phyloP scores from a whole-genome alignment of 768 basidiomycete genomes.

The Boletus sp. region DNA sequence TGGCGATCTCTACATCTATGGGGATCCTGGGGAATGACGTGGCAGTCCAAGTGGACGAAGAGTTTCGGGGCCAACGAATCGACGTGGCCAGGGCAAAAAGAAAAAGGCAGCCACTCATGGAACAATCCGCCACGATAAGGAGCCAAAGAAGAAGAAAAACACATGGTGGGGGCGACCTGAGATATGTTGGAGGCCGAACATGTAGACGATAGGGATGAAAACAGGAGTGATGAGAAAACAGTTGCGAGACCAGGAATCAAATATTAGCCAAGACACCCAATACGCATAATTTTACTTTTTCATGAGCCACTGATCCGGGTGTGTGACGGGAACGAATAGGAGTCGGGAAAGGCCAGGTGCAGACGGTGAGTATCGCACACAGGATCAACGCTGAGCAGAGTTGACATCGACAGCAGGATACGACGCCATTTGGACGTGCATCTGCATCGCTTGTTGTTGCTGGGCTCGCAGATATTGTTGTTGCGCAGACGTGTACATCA shows the following conservation, averaged over 20 bases:
- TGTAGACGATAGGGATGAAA: conserved; percentile 7
- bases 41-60: conserved; percentile 8
- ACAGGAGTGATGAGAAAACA: conserved; percentile 10
- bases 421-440: conserved; percentile 25
- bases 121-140: conserved; percentile 8
- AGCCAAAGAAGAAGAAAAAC: background rate
- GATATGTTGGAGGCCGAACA: conserved; percentile 34
- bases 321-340: background rate
- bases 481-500: conserved; percentile 36
- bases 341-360: background rate
- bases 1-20: conserved; percentile 19
- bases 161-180: conserved; percentile 21
- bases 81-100: conserved; percentile 2
- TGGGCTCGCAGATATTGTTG: conserved; percentile 36
- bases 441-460: conserved; percentile 32
- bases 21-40: conserved; percentile 8
- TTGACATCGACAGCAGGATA: conserved; percentile 17
- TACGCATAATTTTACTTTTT: conserved; percentile 39
- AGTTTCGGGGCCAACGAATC: background rate
- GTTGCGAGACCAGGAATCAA: conserved; percentile 4
- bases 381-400: conserved; percentile 15
- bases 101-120: background rate
- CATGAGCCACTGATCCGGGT: background rate
- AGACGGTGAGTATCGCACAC: conserved; percentile 16
- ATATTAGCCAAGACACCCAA: conserved; percentile 32